Percentiles rank a stretch among this genome's conserved stretches.
phyloP scores from a whole-genome alignment of 169 alveolate genomes.

The Eimeria mitis region DNA sequence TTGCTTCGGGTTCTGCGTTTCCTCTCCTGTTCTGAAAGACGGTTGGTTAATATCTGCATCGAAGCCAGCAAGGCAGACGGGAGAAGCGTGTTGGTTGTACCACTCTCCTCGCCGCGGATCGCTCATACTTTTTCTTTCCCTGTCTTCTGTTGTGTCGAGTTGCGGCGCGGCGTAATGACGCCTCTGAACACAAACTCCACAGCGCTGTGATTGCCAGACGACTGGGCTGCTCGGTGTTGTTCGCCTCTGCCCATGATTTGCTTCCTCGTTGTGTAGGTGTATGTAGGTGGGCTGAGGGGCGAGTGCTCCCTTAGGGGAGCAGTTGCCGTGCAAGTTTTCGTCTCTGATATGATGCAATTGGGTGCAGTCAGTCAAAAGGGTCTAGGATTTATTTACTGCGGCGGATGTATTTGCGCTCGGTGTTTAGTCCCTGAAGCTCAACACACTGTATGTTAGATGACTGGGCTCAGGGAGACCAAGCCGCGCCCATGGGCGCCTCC shows the following conservation, averaged over 20 bases:
- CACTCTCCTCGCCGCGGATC: conserved; percentile 10
- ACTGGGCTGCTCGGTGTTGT: conserved; percentile 15
- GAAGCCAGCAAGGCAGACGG: conserved; percentile 24
- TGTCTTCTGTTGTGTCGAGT: conserved; percentile 22
- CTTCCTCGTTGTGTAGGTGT: conserved; percentile 39
- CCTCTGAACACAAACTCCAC: conserved; percentile 31
- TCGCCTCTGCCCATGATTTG: conserved; percentile 37
- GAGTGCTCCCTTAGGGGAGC: conserved; percentile 12
- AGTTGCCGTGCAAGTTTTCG: conserved; percentile 6
- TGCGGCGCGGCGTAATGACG: conserved; percentile 31
- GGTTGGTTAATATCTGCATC: conserved; percentile 1
- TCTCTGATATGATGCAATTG: conserved; percentile 37
- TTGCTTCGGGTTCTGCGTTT: background rate
- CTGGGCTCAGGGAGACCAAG: conserved; percentile 32
- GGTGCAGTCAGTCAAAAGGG: conserved; percentile 21
- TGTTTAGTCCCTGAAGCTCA: conserved; percentile 35
- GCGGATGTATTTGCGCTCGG: conserved; percentile 48
- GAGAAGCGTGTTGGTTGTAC: background rate
- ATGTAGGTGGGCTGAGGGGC: conserved; percentile 34
- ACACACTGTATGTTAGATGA: background rate
- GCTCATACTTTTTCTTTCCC: background rate
- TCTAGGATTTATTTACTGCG: background rate
- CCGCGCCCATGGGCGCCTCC: background rate
- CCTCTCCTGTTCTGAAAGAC: background rate
- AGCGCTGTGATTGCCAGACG: conserved; percentile 41